These are phyloP conservation scores for Neofusicoccum umdonicola DNA, from an alignment of 2,329 filamentous ascomycete species.

Conservation along the genomic window DNA sequence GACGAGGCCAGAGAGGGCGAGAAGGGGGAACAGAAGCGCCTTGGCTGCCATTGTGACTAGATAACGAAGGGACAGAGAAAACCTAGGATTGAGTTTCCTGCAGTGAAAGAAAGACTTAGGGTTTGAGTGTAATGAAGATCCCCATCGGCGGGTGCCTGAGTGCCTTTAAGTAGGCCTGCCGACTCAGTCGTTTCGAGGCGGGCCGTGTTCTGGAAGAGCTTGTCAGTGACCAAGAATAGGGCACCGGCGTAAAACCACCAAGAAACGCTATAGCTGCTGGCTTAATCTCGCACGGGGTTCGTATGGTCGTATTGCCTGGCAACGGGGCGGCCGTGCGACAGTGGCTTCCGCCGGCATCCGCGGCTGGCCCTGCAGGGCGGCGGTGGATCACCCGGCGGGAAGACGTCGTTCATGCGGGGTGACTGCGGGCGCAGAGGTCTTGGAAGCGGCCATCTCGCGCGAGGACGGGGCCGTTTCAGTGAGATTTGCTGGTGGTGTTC, in stretches of 20 bases:
- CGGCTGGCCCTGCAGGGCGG: neutral
- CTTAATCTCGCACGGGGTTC: slow-evolving; percentile 5
- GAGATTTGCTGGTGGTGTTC: neutral
- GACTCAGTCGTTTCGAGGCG: neutral
- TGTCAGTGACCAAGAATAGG: neutral
- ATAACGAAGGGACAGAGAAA: neutral
- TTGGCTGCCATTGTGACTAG: slow-evolving; percentile 3
- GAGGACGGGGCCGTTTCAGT: neutral
- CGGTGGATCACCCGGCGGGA: neutral
- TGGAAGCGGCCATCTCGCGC: neutral
- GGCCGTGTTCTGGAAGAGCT: neutral
- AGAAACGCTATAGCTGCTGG: neutral
- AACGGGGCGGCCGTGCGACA: neutral
- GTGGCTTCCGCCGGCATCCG: slow-evolving; percentile 4
- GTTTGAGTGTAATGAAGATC: neutral
- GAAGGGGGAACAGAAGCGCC: slow-evolving; percentile 3
- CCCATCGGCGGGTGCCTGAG: neutral
- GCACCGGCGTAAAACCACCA: neutral
- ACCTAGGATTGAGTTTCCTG: neutral
- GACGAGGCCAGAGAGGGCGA: slow-evolving; percentile 3
- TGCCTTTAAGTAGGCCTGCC: neutral
- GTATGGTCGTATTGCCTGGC: neutral
- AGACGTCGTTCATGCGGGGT: neutral
- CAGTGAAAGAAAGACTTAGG: neutral
- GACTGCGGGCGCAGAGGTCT: neutral